Evolutionary conservation across 129 eudicot genomes (phyloP), one percentile per base, ranked within the genome.

Genomic region (Scalesia atractyloides): DNA sequence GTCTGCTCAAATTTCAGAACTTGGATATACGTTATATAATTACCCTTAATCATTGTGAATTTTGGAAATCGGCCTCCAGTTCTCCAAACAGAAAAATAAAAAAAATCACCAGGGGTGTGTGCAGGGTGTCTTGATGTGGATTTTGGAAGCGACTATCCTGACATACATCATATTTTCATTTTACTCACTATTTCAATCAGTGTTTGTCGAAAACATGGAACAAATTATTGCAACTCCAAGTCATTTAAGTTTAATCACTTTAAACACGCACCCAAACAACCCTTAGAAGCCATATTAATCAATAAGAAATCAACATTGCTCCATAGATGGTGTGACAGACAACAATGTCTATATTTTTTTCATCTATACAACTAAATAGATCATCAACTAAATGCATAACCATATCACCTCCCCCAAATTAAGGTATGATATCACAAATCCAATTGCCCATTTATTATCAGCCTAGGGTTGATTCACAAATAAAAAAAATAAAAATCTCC

Each of bases 341-440:
- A 19, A 0, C 24, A 59, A 15, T 22, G 36, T 72, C 57, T 22
- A 52, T 22, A 30, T 18, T 5, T 34, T 33, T 51, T 51, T 34
- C 9, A 69, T 5, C 74, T 51, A 69, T 16, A 24, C 24, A 68
- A 30, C 49, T 10, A 14, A 69, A 36, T 11, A 41, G 34, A 53
- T 37, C 14, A 53, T 51, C 37, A 54, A 50, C 9, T 12, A 69
- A 7, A 69, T 51, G 24, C 39, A 60, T 47, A 17, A 47, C 19
- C 14, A 60, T 44, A 46, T 59, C 9, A 15, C n/a, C 68, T 34
- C 63, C 17, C 50, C 50, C 50, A 16, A 69, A 9, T 69, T 39
- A 69, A n/a, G 26, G 26, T 24, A 24, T 24, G n/a, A 54, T 22
- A 70, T 69, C 74, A 70, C 20, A 70, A 53, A 54, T 39, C 52